Conservation (phyloP, 352 stramenopile genomes). For the Phytophthora idaei region DNA sequence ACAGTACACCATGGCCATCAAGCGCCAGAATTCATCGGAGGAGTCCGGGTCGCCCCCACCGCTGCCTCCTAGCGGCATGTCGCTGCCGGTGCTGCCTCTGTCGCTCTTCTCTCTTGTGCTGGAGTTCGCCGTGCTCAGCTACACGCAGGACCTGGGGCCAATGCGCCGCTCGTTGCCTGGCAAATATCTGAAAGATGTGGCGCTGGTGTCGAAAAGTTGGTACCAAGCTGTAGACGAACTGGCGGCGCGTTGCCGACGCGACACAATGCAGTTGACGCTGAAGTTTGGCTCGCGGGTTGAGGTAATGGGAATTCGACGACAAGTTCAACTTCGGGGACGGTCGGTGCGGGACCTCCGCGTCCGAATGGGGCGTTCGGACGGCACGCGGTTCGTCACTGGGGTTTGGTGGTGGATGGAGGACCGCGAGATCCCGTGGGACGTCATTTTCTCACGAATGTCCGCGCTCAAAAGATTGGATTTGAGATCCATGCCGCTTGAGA, state of each 20-base stretch:
- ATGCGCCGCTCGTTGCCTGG: neutral
- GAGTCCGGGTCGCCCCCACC: conserved; percentile 1
- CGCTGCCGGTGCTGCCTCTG: conserved; percentile 31
- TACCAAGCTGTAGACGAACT: conserved; percentile 40
- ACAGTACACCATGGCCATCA: conserved; percentile 12
- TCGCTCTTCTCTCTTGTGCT: conserved; percentile 42
- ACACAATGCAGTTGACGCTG: conserved; percentile 40
- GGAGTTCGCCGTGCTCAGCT: conserved; percentile 33
- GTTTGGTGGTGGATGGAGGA: conserved; percentile 44
- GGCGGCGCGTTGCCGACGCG: conserved; percentile 26
- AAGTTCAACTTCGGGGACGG: conserved; percentile 32
- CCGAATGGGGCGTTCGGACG: conserved; percentile 38
- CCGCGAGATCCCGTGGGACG: conserved; percentile 35
- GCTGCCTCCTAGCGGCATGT: conserved; percentile 5
- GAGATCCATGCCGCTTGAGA: conserved; percentile 35
- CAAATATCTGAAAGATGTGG: conserved; percentile 29
- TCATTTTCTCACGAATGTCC: conserved; percentile 28
- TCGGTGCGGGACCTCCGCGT: conserved; percentile 39
- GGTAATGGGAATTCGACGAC: conserved; percentile 25
- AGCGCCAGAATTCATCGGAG: conserved; percentile 1
- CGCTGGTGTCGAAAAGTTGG: conserved; percentile 46
- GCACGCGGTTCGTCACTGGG: conserved; percentile 33
- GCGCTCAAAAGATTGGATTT: conserved; percentile 37
- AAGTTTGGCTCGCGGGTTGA: conserved; percentile 33
- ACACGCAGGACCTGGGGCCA: conserved; percentile 23